Evolutionary conservation across 148 eudicot genomes (phyloP).

Genomic region (Drosera capensis): DNA sequence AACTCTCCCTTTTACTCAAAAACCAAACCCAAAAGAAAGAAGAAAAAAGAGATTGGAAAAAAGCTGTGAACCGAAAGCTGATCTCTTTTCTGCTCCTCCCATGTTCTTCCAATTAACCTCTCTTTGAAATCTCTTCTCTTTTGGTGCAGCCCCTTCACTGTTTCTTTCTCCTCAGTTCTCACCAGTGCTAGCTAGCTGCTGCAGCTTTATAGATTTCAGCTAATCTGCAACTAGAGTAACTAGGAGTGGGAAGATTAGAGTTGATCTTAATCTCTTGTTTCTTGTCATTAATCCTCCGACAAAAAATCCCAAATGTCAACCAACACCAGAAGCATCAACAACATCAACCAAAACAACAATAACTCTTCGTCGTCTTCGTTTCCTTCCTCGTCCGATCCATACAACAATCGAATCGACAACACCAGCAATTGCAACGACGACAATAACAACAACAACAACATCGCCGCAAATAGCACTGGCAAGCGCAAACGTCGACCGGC

Average conservation of each 20-base stretch:
- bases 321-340: neutral
- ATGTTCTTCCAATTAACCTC: neutral
- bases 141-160: neutral
- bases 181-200: neutral
- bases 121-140: neutral
- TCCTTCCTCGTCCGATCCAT: slow-evolving; percentile 1
- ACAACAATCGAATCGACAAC: neutral
- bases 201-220: neutral
- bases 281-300: neutral
- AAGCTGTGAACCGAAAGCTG: slow-evolving; percentile 11
- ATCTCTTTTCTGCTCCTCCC: slow-evolving; percentile 1
- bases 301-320: neutral
- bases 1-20: neutral
- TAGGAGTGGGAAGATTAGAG: neutral
- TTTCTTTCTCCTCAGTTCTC: slow-evolving; percentile 6
- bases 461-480: neutral
- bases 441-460: slow-evolving; percentile 1
- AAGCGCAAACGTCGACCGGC: slow-evolving; percentile 4
- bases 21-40: neutral
- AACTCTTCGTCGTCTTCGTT: slow-evolving; percentile 12
- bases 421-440: neutral
- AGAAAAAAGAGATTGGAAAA: neutral
- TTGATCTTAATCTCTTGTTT: neutral
- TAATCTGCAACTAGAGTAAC: neutral
- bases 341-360: neutral